Percentiles rank a stretch among this genome's conserved stretches.
These are phyloP conservation scores for Dipteronia sinensis DNA, from an alignment of 345 rosid genomes.

Conservation along the genomic window DNA sequence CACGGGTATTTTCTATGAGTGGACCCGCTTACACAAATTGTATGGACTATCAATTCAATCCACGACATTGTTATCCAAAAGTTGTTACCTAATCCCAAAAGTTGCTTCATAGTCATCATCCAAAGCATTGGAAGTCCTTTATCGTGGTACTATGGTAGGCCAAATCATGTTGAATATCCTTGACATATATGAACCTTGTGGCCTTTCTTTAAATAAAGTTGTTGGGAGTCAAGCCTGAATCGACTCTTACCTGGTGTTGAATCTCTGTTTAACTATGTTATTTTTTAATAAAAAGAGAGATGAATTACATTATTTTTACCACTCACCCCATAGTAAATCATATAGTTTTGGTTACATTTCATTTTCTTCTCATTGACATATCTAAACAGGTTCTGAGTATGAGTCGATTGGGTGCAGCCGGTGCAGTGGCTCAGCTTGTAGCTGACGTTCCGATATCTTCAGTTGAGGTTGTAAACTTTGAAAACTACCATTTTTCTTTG, in stretches of 20 bases:
- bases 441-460: slow-evolving; percentile 66
- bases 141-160: slow-evolving; percentile 32
- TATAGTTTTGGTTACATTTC: neutral
- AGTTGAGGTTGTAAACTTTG: slow-evolving; percentile 46
- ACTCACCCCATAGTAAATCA: neutral
- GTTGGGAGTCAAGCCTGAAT: slow-evolving; percentile 34
- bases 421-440: slow-evolving; percentile 77
- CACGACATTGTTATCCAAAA: slow-evolving; percentile 9
- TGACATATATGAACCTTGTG: slow-evolving; percentile 23
- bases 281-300: slow-evolving; percentile 12
- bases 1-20: neutral
- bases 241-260: slow-evolving; percentile 24
- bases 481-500: neutral
- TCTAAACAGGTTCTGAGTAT: slow-evolving; percentile 65
- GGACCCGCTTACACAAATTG: neutral
- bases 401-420: slow-evolving; percentile 74
- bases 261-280: slow-evolving; percentile 24
- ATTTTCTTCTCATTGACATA: slow-evolving; percentile 5
- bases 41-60: neutral
- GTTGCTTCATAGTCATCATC: slow-evolving; percentile 12
- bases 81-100: slow-evolving; percentile 13
- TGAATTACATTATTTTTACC: slow-evolving; percentile 18
- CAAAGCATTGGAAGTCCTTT: slow-evolving; percentile 16
- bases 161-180: slow-evolving; percentile 31
- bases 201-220: slow-evolving; percentile 27